Base-by-base conservation (phyloP, 1,284 basidiomycete species). In the Volvariella volvacea region DNA sequence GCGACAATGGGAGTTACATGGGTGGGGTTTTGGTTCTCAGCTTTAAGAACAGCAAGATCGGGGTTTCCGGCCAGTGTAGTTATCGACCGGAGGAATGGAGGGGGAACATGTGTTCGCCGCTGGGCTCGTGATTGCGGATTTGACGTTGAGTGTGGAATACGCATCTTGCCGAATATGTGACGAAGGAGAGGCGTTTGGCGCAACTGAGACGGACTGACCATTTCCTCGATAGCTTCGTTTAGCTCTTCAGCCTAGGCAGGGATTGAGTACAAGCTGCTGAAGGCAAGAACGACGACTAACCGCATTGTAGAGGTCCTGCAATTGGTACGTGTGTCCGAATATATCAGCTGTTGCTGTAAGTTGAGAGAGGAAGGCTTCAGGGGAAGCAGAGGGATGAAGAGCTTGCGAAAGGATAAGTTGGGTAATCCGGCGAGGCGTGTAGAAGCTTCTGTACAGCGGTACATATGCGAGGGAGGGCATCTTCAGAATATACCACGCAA, bases 1-100 rank as follows among this genome's bases (percentile, higher is more conserved):
- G 67, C 69, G 39, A 86, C 76, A 9, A 68, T 63, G 0, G 76
- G 75, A 0, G 82, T 85, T 2, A 85, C 79, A 42, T 74, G 73
- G 0, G 80, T 84, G 1, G 63, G 61, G 15, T 61, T 71, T 53
- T 78, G 76, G 40, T 73, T 76, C 49, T 78, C 72, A 0, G 67
- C 58, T 15, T 66, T 71, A 9, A 83, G 61, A 2, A 83, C 73
- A 1, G 66, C 70, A 1, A 74, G 52, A 50, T 86, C 82, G 2
- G 66, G 59, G 48, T 78, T 75, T 0, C 68, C 66, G 0, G 59
- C 53, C 4, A 63, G 55, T 6, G 56, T 44, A 10, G 45, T 28
- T 28, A 28, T 47, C 8, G 56, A 48, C 16, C 50, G 50, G 25
- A 68, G 52, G 15, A 65, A 50, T 1, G 59, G 54, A 0, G 54